Evolutionary conservation across 2,329 filamentous ascomycete genomes (phyloP).

Genomic region (Pseudopithomyces maydicus): DNA sequence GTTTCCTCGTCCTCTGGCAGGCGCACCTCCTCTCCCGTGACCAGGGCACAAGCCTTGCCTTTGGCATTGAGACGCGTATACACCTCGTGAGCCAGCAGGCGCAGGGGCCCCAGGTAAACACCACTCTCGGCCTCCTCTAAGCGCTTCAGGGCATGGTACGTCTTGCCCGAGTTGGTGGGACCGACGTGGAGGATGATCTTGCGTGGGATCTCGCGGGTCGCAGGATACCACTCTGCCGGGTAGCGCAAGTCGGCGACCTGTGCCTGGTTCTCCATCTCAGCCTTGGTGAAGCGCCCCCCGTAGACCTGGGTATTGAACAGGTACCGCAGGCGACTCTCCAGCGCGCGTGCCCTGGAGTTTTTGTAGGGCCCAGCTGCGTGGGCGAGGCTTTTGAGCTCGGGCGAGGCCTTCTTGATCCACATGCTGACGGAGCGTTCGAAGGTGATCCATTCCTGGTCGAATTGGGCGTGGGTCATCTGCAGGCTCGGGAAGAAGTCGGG

Average conservation of each 20-base stretch:
- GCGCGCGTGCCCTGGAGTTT: conserved; percentile 8
- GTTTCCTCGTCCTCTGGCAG: conserved; percentile 58
- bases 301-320: conserved; percentile 61
- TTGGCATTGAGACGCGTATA: conserved; percentile 83
- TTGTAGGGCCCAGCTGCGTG: conserved; percentile 12
- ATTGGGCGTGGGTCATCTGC: conserved; percentile 26
- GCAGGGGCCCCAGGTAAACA: conserved; percentile 87
- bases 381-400: conserved; percentile 22
- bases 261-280: conserved; percentile 44
- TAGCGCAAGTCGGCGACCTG: conserved; percentile 79
- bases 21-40: conserved; percentile 90
- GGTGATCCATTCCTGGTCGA: conserved; percentile 31
- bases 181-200: conserved; percentile 92
- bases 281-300: conserved; percentile 41
- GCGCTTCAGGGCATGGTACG: conserved; percentile 87
- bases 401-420: conserved; percentile 26
- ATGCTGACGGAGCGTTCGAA: conserved; percentile 28
- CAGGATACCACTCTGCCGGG: conserved; percentile 90
- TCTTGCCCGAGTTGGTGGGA: conserved; percentile 97
- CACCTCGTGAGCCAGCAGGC: conserved; percentile 92
- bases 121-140: conserved; percentile 77
- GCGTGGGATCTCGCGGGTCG: conserved; percentile 77
- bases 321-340: conserved; percentile 66
- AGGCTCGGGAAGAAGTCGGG: conserved; percentile 32
- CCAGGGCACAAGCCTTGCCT: conserved; percentile 74